Evolutionary conservation across 768 basidiomycete genomes (phyloP).

Genomic region (Pulveroboletus sp.): DNA sequence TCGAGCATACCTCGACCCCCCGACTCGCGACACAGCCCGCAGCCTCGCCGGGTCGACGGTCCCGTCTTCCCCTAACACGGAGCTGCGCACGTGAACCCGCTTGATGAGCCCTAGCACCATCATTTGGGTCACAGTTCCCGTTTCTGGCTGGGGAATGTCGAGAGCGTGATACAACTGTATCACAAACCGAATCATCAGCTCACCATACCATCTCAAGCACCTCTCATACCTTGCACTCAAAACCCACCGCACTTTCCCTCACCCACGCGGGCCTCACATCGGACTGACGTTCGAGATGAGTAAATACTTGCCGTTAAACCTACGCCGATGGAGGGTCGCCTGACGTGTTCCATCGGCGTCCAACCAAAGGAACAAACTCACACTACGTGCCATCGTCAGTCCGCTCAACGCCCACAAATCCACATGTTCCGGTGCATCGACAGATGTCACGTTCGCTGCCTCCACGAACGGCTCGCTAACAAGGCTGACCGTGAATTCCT

Average conservation of each 20-base stretch:
- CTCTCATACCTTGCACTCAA: conserved; percentile 58
- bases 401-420: conserved; percentile 63
- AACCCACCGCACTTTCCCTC: conserved; percentile 50
- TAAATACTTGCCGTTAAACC: conserved; percentile 1
- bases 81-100: conserved; percentile 46
- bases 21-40: conserved; percentile 46
- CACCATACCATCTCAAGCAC: neutral
- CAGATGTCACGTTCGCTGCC: conserved; percentile 50
- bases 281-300: conserved; percentile 31
- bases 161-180: conserved; percentile 46
- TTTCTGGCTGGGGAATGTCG: conserved; percentile 41
- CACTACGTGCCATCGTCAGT: conserved; percentile 48
- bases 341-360: conserved; percentile 9
- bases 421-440: conserved; percentile 48
- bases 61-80: conserved; percentile 41
- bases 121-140: conserved; percentile 37
- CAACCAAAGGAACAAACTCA: conserved; percentile 30
- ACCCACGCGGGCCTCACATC: conserved; percentile 50
- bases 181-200: conserved; percentile 18
- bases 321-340: conserved; percentile 1
- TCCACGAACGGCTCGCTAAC: conserved; percentile 64
- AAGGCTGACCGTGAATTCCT: conserved; percentile 67
- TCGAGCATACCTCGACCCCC: conserved; percentile 45
- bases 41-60: conserved; percentile 46
- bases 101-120: conserved; percentile 53